Percentiles rank a stretch among this genome's conserved stretches.
Evolutionary conservation across 495 filamentous ascomycete species (phyloP).

Genomic region (Penicillium flavigenum): DNA sequence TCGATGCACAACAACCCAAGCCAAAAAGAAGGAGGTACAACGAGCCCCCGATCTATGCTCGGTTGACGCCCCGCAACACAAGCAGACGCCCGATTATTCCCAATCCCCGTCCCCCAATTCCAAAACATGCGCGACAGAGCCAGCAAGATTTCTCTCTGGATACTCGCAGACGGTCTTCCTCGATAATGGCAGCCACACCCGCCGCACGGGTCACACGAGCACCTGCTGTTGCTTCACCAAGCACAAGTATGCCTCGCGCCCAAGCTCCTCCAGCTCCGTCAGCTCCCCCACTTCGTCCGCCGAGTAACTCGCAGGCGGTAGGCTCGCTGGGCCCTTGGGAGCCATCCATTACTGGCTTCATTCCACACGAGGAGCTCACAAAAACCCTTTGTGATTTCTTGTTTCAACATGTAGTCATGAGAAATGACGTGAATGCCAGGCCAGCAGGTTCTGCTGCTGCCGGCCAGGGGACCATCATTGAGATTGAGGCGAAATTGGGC

Average conservation of each 20-base stretch:
- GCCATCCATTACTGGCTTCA: conserved; percentile 62
- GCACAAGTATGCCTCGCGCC: conserved; percentile 12
- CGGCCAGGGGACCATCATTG: conserved; percentile 68
- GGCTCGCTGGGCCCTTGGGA: conserved; percentile 67
- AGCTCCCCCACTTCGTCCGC: conserved; percentile 13
- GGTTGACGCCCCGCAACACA: conserved; percentile 36
- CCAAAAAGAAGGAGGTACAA: conserved; percentile 43
- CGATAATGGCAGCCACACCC: conserved; percentile 23
- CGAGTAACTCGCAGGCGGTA: conserved; percentile 11
- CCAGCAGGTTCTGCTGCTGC: conserved; percentile 46
- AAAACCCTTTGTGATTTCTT: conserved; percentile 72
- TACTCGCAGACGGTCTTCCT: conserved; percentile 28
- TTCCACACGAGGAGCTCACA: conserved; percentile 66
- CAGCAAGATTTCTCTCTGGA: conserved; percentile 28
- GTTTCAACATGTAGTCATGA: conserved; percentile 62
- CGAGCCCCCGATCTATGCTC: conserved; percentile 50
- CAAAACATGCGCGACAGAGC: conserved; percentile 34
- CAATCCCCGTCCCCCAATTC: conserved; percentile 35
- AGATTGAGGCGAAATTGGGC: conserved; percentile 91
- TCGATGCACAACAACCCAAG: conserved; percentile 33
- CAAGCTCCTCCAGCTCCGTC: conserved; percentile 8
- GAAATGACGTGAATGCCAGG: conserved; percentile 50
- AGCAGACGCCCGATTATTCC: conserved; percentile 41
- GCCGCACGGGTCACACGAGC: conserved; percentile 23
- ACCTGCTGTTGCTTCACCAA: conserved; percentile 16